Conservation (phyloP, 768 basidiomycete species). For the Lentinula lateritia region DNA sequence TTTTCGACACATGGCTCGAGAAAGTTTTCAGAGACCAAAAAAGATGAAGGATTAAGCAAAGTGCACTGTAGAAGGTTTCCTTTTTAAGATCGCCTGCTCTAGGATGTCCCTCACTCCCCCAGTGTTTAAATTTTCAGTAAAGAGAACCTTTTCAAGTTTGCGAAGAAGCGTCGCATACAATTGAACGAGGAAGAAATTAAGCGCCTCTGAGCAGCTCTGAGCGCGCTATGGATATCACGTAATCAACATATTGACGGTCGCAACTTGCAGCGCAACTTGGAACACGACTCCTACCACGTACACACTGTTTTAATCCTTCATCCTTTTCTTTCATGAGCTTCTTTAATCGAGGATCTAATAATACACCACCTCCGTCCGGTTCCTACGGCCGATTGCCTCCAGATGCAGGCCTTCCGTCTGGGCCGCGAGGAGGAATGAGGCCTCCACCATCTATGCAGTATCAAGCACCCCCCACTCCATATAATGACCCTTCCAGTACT, state of each 20-base stretch:
- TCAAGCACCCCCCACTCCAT: constrained; percentile 29
- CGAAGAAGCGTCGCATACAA: too few species aligned
- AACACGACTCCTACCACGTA: background rate
- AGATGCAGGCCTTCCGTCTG: constrained; percentile 25
- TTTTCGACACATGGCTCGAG: too few species aligned
- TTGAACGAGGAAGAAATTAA: too few species aligned
- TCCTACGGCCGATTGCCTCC: constrained; percentile 40
- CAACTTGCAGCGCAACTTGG: background rate
- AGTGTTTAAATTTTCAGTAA: too few species aligned
- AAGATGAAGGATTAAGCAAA: too few species aligned
- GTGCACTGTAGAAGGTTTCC: too few species aligned
- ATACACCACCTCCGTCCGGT: constrained; percentile 31
- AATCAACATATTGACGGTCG: background rate
- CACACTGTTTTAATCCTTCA: background rate
- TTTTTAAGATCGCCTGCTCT: too few species aligned
- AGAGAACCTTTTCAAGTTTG: too few species aligned
- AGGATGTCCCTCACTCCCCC: too few species aligned
- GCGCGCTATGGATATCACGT: background rate
- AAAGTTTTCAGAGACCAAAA: too few species aligned
- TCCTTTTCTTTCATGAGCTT: constrained; percentile 36
- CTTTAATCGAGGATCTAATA: constrained; percentile 35
- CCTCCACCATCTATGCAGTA: constrained; percentile 36
- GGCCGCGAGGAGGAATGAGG: constrained; percentile 29
- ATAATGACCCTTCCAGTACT: constrained; percentile 46
- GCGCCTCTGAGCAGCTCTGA: too few species aligned